phyloP scores from a whole-genome alignment of 2,329 filamentous ascomycete genomes.

The Xylariales sp. region DNA sequence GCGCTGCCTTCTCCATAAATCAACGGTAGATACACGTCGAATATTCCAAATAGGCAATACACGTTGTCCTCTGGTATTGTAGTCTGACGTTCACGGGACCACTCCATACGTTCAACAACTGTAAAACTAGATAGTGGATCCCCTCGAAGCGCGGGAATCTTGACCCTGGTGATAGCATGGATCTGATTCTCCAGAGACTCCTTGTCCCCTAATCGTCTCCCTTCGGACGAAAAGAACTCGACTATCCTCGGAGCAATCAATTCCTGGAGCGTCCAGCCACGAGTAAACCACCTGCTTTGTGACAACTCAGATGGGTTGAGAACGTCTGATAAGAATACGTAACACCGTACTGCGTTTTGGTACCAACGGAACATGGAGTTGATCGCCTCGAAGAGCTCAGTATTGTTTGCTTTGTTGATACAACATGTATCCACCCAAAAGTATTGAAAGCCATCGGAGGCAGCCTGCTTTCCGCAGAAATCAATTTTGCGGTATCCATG shows the following conservation, averaged over 20 bases:
- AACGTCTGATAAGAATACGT: conserved; percentile 9
- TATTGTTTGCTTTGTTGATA: neutral
- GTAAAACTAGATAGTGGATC: conserved; percentile 11
- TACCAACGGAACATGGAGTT: neutral
- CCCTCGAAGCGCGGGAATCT: conserved; percentile 13
- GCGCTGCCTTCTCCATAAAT: conserved; percentile 14
- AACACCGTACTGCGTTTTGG: neutral
- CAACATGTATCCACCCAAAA: neutral
- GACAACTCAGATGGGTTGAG: neutral
- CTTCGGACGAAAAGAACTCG: conserved; percentile 19
- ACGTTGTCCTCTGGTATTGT: conserved; percentile 16
- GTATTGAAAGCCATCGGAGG: neutral
- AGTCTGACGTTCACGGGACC: conserved; percentile 14
- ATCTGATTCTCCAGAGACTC: conserved; percentile 14
- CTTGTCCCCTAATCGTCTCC: conserved; percentile 19
- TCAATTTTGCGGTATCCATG: neutral
- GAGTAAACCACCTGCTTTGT: conserved; percentile 3
- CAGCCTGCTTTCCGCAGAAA: neutral
- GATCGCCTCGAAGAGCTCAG: neutral
- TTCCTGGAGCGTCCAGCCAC: conserved; percentile 2
- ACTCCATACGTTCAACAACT: conserved; percentile 17
- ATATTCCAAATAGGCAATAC: conserved; percentile 20
- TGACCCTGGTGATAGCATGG: conserved; percentile 17
- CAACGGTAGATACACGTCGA: conserved; percentile 14
- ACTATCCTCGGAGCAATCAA: conserved; percentile 16